A percentile compares a stretch with the other conserved stretches of the same genome.
phyloP scores from a whole-genome alignment of 371 early-diverging fungal species.

The Cokeromyces recurvatus region DNA sequence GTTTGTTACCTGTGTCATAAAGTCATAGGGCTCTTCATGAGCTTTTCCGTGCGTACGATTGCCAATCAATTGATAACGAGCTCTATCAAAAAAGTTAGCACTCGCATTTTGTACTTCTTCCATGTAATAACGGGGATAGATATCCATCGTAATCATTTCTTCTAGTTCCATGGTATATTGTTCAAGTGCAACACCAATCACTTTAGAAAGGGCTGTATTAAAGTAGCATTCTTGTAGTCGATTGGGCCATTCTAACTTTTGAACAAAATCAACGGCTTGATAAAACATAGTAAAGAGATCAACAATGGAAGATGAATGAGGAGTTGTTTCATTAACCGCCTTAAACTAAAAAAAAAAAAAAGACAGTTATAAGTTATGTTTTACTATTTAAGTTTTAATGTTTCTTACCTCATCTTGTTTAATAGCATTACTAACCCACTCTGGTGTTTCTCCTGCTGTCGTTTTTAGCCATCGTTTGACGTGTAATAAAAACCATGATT shows the following conservation, averaged over 20 bases:
- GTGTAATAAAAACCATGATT: constrained; percentile 62
- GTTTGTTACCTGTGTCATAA: constrained; percentile 47
- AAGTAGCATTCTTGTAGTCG: constrained; percentile 63
- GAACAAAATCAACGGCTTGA: constrained; percentile 67
- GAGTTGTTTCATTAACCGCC: constrained; percentile 53
- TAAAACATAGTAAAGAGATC: constrained; percentile 76
- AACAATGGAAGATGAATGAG: constrained; percentile 77
- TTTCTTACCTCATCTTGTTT: constrained; percentile 58
- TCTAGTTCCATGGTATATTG: constrained; percentile 47
- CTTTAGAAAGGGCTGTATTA: constrained; percentile 66
- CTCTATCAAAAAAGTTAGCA: constrained; percentile 33
- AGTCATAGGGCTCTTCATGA: constrained; percentile 39
- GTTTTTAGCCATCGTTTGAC: constrained; percentile 56
- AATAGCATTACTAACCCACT: constrained; percentile 63
- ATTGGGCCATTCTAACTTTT: constrained; percentile 76
- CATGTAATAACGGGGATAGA: constrained; percentile 22
- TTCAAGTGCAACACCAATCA: constrained; percentile 48
- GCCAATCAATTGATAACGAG: constrained; percentile 35
- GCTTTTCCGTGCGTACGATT: constrained; percentile 27
- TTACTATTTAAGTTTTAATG: constrained; percentile 1
- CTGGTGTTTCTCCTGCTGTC: constrained; percentile 49
- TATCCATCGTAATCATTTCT: constrained; percentile 34
- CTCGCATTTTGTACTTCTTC: constrained; percentile 12
- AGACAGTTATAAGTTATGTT: background rate
- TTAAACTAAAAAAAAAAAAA: constrained; percentile 43